Evolutionary conservation across 306 rosid species (phyloP), one percentile per base, ranked within the genome.

Genomic region (Cyclanthera cordifolia): DNA sequence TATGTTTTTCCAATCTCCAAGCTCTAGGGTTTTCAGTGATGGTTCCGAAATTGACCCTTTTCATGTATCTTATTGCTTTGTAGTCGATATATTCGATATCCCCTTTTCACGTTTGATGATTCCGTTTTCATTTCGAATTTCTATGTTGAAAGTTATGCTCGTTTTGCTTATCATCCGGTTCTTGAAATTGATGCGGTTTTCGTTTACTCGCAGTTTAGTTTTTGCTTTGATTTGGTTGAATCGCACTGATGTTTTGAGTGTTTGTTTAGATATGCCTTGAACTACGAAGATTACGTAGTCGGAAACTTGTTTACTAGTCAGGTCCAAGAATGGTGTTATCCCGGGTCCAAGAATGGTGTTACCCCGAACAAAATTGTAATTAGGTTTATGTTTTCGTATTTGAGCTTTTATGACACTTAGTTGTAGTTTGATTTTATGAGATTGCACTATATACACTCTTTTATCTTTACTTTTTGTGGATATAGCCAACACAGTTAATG

Each of bases 21-120:
- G 11, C 37, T 65, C 53, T 65, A 65, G 53, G 70, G 53, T 65
- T 65, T 65, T 23, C 39, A 45, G 13, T 59, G 64, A 27, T 25
- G 8, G 60, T 34, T 17, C 17, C 10, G 21, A 3, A 59, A 59
- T 58, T 37, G 14, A 64, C 11, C 37, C 13, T 7, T 65, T 1
- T 39, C 52, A 39, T 37, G 11, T 20, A 39, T 15, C 49, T 61
- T 61, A 9, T 5, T 32, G 6, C 9, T 1, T 60, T 37, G 49
- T 19, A 4, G 28, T 60, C 4, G 9, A 41, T 19, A 20, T 41
- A 1, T 39, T 12, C 8, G 5, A 3, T 12, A 4, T 32, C 17
- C n/a, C 1, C 15, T 7, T 7, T 43, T 64, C 20, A 2, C 63
- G 10, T 63, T 5, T 61, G 13, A 19, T n/a, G 49, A 37, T 17